Percentiles rank a stretch among this genome's conserved stretches.
These are phyloP conservation scores for Puccinia horiana DNA, from an alignment of 1,284 basidiomycete species.

Conservation along the genomic window DNA sequence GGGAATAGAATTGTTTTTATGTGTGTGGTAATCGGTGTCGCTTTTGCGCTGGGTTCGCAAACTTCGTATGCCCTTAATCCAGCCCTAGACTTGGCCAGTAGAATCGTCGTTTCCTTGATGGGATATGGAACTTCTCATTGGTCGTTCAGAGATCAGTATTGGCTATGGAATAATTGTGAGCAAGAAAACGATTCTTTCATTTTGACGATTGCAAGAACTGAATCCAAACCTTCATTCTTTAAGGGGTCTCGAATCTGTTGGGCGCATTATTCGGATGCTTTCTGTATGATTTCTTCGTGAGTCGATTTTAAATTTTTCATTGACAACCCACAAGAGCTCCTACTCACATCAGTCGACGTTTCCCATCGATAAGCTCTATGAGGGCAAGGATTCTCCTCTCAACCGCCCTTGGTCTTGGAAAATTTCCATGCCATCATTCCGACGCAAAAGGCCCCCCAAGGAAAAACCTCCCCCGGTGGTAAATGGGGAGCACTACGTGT, in stretches of 20 bases:
- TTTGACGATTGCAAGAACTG: neutral
- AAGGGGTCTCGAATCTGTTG: constrained; percentile 32
- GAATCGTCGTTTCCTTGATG: constrained; percentile 31
- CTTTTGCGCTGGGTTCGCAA: constrained; percentile 29
- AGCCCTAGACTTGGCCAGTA: constrained; percentile 12
- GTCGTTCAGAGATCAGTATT: constrained; percentile 44
- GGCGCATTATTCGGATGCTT: constrained; percentile 33
- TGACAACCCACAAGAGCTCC: neutral
- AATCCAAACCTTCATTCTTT: neutral
- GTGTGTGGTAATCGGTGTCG: constrained; percentile 31
- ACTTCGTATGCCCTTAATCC: constrained; percentile 39
- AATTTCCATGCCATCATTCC: neutral
- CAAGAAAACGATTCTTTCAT: neutral
- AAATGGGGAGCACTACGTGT: constrained; percentile 19
- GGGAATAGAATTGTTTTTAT: constrained; percentile 18
- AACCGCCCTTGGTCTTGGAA: constrained; percentile 11
- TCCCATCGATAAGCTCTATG: neutral
- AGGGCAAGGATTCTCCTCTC: constrained; percentile 15
- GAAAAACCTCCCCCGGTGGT: neutral
- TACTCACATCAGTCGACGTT: neutral
- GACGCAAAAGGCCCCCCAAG: neutral
- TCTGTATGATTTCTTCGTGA: constrained; percentile 39
- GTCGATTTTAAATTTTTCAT: neutral
- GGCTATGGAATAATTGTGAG: constrained; percentile 48
- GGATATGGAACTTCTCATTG: constrained; percentile 36